These are phyloP conservation scores for Camellia lanceoleosa DNA, from an alignment of 148 eudicot species.

Conservation along the genomic window DNA sequence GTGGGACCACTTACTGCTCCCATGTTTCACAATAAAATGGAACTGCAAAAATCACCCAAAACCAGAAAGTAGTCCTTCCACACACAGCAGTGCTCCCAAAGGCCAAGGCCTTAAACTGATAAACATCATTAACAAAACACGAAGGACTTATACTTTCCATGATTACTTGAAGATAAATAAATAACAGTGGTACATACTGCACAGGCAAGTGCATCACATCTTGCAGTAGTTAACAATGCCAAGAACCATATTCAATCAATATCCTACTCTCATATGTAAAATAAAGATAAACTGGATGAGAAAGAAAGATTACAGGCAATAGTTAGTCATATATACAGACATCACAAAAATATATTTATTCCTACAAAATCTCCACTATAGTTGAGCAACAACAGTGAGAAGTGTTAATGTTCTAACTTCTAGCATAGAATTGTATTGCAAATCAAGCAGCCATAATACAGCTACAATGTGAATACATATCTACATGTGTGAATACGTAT, in stretches of 20 bases:
- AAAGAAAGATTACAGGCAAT: conserved; percentile 12
- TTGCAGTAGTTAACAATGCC: conserved; percentile 40
- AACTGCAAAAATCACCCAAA: conserved; percentile 78
- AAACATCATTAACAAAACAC: conserved; percentile 9
- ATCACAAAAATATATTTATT: background rate
- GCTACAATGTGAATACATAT: background rate
- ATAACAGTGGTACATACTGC: conserved; percentile 52
- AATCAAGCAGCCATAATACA: background rate
- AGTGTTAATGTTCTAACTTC: background rate
- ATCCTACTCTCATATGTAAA: background rate
- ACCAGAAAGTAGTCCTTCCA: conserved; percentile 85
- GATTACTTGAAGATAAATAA: background rate
- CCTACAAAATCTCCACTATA: background rate
- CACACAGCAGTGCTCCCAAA: conserved; percentile 88
- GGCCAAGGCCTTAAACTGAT: conserved; percentile 84
- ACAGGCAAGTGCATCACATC: conserved; percentile 91
- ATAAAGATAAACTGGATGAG: background rate
- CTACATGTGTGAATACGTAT: background rate
- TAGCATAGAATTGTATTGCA: background rate
- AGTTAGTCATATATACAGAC: background rate
- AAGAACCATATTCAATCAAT: conserved; percentile 4
- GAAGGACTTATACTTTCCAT: background rate
- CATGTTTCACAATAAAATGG: conserved; percentile 93
- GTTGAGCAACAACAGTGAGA: too few species aligned
- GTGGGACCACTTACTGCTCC: conserved; percentile 69